Evolutionary conservation across 2,329 filamentous ascomycete genomes (phyloP), one percentile per base, ranked within the genome.

Genomic region (Aspergillus sp.): DNA sequence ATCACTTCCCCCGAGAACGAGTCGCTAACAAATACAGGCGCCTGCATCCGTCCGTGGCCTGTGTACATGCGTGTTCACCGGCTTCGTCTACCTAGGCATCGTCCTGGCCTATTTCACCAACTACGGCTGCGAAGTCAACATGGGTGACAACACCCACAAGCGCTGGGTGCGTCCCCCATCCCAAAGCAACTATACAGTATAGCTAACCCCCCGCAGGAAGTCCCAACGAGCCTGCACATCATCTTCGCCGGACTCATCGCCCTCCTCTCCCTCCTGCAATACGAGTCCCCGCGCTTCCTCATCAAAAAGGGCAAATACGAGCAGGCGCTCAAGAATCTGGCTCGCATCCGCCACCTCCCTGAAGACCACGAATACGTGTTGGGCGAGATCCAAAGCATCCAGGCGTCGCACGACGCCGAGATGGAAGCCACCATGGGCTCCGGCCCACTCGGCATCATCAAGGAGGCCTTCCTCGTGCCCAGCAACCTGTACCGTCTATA

Each of bases 41-140:
- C 87, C 87, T 0, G 82, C 84, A 2, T 81, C 83, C 1, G 77
- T 89, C 53, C 82, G 87, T 50, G 87, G 89, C 58, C 81, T 92
- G 19, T 90, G 87, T 65, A 89, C 88, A 1, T 86, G 84, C 62
- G 79, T 85, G 22, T 88, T 88, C 65, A 83, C 84, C 0, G 85
- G 84, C 1, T 79, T 87, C 46, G 88, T 92, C 19, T 92, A 92
- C 64, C 71, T 89, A 49, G 89, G 88, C 20, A 89, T 91, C 55
- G 87, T 92, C 61, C 77, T 92, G 14, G 87, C 86, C 8, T 93
- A 91, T 73, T 92, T 90, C 62, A 83, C 86, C 53, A 88, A 85
- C 68, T 87, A 85, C 65, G 84, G 84, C 13, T 77, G 74, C n/a
- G 73, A 77, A 22, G 66, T 82, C 20, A 75, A 83, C 61, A 77